phyloP scores from a whole-genome alignment of 164 flowering plant genomes.

The Vitis riparia region DNA sequence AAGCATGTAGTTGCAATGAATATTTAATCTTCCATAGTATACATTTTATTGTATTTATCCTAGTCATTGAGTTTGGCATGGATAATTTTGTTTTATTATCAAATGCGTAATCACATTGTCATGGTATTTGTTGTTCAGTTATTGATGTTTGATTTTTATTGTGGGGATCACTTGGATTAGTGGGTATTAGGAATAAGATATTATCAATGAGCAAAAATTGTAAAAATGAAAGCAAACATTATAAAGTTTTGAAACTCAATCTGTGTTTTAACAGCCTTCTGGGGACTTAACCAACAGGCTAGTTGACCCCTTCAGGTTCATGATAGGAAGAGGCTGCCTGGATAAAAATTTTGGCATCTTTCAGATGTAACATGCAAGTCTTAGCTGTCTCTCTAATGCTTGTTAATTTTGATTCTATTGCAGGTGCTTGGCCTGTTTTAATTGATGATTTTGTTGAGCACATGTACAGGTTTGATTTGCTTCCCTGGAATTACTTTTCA shows the following conservation, averaged over 20 bases:
- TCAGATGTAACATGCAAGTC: not conserved
- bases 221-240: no score
- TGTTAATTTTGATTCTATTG: conserved; percentile 4
- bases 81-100: not conserved
- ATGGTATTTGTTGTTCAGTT: not conserved
- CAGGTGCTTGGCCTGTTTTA: conserved; percentile 96
- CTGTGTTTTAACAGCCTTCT: no score
- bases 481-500: not conserved
- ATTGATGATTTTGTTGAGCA: conserved; percentile 97
- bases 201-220: no score
- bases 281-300: not conserved
- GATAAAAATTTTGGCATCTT: not conserved
- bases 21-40: not conserved
- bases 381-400: not conserved
- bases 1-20: no score
- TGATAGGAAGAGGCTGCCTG: not conserved
- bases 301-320: not conserved
- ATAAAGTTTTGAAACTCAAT: no score
- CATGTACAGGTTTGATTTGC: conserved; percentile 75
- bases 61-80: not conserved
- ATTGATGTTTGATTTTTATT: not conserved
- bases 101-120: not conserved
- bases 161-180: not conserved
- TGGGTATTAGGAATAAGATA: no score
- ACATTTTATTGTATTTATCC: not conserved